Base-by-base conservation (phyloP, 257 asterid genomes). In the Parsonsia alboflavescens region DNA sequence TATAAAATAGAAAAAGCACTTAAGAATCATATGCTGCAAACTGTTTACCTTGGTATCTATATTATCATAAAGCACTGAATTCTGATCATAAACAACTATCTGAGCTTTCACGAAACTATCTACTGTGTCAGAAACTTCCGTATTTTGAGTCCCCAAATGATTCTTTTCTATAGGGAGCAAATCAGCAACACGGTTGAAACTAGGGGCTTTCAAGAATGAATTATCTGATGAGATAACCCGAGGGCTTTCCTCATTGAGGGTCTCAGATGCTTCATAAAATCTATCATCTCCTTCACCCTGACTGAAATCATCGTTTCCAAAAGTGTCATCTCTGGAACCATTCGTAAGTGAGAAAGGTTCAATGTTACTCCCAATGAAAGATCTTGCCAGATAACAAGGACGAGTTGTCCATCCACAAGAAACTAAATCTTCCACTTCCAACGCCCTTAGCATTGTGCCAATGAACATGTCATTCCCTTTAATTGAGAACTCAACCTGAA, bases 81-180 rank as follows among this genome's bases (percentile, higher is more conserved):
- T 84, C 87, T 86, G 91, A 82, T 90, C 97, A 72, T 84, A 82
- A 71, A 92, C 80, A 68, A 88, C 80, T 48, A 92, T 86, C 82
- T 94, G 99, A 79, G 99, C 97, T 83, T 88, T 92, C 81, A 94
- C 99, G 80, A 94, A 94, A 85, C 93, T 94, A 84, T 88, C 90
- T 71, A 88, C 78, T 68, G 92, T 84, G 72, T 83, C 88, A 77
- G 83, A 81, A 72, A 77, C 83, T 59, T 85, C 89, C 53, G 64
- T 28, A 45, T 84, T 75, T 81, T 87, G 85, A 83, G 79, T 79
- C 81, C 86, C 97, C 79, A 81, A 62, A 68, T 83, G 79, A 57
- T 77, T 49, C 66, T 75, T 73, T 68, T 85, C 89, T 30, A 72
- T 65, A 67, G 98, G 98, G 75, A 91, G 92, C 68, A 94, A 74